Base-by-base conservation (phyloP, 2,329 filamentous ascomycete species). In the Dactylella cylindrospora region DNA sequence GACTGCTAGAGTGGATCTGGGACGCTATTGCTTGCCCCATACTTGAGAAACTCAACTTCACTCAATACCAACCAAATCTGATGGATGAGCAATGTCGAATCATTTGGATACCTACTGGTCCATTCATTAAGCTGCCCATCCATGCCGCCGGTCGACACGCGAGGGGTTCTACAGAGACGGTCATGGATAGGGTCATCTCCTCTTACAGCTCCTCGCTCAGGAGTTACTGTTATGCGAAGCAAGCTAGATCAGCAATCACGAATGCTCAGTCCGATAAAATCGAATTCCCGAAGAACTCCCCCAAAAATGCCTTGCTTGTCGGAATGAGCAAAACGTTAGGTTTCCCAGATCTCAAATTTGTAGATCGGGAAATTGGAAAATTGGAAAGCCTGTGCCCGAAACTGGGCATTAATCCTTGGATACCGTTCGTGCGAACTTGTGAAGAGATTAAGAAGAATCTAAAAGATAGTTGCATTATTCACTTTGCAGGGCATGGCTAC, bases 401-500 rank as follows among this genome's bases (percentile, higher is more conserved):
- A 17, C 15, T 39, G 6, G 6, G 19, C 15, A 8, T 39, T 13
- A 39, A 8, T 4, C 35, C 35, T 15, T 15, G 19, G n/a, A 39
- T 19, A 7, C 19, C 35, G n/a, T n/a, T n/a, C n/a, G n/a, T n/a
- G n/a, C n/a, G n/a, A n/a, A n/a, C n/a, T n/a, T n/a, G n/a, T n/a
- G n/a, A 6, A 19, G 17, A 43, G 25, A 23, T 43, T 19, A 20
- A 26, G 4, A 13, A 43, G 13, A 7, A 25, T 10, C 17, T 43
- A 15, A 8, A 13, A 15, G 22, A 10, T 4, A 26, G 39, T 15
- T 26, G 28, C n/a, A 43, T 43, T 7, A 26, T 43, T 15, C 74
- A 76, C 59, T 77, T 77, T 47, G 74, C 75, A 1, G 72, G 75
- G 5, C 74, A 75, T 47, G 74, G 71, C 0, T 1, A 13, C 1